Evolutionary conservation across 176 grass and related monocot species (phyloP), one percentile per base, ranked within the genome.

Genomic region (Eragrostis nindensis): DNA sequence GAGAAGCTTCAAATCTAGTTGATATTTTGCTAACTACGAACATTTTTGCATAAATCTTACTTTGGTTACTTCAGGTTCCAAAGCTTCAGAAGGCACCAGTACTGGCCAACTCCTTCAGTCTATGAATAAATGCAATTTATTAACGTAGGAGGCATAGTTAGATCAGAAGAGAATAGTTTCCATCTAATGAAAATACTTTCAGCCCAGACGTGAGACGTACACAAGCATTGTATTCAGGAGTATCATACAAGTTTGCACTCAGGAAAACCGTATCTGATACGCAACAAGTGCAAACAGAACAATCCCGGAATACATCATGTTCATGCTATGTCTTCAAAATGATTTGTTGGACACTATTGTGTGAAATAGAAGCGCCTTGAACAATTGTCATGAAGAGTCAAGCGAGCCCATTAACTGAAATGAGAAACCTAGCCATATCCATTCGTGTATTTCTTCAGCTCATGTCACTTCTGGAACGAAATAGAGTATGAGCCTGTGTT

Each of bases 401-500:
- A 22, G 29, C 16, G 32, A 54, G 24, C 25, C 21, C 47, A 24
- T 42, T 19, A 21, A 27, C 15, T 24, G 15, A 50, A 52, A 69
- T 21, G 2, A 66, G 18, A 32, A 30, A 15, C 19, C 36, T 0
- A n/a, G n/a, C n/a, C 61, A 80, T 63, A 53, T 76, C 53, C 53
- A 80, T 32, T 13, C 13, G 7, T 72, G 55, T 42, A 57, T 42
- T 56, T 48, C 36, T 49, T 77, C 21, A 42, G 26, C 16, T 48
- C 29, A 39, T 25, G 47, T 71, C 46, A 92, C 41, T 87, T 78
- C 73, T 97, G 80, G 83, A 97, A 97, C 0, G 84, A 85, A 53
- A 97, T 71, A 3, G 90, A 91, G 80, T 97, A 97, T 1, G 93
- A 93, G 13, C 93, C 90, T 0, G 90, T 91, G 85, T 93, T 90